Conservation (phyloP, 2,329 filamentous ascomycete genomes). For the Talaromyces pinophilus region DNA sequence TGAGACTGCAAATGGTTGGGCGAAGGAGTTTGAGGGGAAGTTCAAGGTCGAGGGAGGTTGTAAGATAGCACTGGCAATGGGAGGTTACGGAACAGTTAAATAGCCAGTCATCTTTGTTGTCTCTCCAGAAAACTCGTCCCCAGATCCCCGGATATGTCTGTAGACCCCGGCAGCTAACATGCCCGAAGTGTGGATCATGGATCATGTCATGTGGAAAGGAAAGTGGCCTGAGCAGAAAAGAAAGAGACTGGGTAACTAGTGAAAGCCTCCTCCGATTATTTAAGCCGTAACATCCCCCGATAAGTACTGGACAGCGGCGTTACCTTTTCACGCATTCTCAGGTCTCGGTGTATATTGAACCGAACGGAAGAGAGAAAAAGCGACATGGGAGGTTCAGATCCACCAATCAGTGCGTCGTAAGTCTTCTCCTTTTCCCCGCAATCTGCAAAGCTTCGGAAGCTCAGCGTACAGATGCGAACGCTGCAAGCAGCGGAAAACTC, state of each 20-base stretch:
- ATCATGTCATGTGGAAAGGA: neutral
- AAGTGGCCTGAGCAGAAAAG: neutral
- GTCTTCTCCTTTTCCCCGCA: neutral
- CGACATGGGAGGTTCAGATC: neutral
- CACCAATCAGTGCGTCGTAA: neutral
- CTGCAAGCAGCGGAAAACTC: constrained; percentile 4
- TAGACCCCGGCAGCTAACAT: neutral
- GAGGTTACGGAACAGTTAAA: neutral
- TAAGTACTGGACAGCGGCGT: neutral
- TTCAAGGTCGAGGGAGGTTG: neutral
- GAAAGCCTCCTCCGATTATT: constrained; percentile 4
- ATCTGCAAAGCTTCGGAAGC: neutral
- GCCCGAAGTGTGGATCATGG: neutral
- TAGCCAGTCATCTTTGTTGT: neutral
- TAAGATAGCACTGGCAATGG: neutral
- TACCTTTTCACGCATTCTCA: neutral
- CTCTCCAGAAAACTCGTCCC: neutral
- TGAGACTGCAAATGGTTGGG: neutral
- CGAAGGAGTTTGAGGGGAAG: neutral
- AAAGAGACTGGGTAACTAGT: neutral
- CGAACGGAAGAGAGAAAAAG: neutral
- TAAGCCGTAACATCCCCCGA: constrained; percentile 1
- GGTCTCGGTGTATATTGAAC: neutral
- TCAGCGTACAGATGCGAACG: neutral
- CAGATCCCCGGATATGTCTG: neutral